These are phyloP conservation scores for Parasitella parasitica DNA, from an alignment of 371 early-diverging fungal species.

Conservation along the genomic window DNA sequence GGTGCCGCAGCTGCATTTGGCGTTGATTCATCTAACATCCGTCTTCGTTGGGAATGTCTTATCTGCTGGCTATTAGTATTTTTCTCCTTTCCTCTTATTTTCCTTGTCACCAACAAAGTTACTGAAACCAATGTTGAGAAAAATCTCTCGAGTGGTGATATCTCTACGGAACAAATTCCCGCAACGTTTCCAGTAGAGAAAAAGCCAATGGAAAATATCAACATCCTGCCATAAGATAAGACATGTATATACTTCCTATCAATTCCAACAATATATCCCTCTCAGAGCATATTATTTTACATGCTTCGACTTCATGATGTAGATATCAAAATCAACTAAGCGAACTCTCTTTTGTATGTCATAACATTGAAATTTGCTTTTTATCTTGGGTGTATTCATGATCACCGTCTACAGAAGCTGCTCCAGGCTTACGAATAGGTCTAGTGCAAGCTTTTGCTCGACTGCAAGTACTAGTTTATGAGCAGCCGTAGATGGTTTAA, in stretches of 20 bases:
- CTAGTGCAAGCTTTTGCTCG: slow-evolving; percentile 30
- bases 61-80: slow-evolving; percentile 37
- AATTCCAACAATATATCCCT: no score
- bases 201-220: not conserved
- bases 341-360: no score
- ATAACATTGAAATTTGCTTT: no score
- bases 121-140: slow-evolving; percentile 23
- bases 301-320: no score
- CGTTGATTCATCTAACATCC: slow-evolving; percentile 34
- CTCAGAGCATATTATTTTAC: no score
- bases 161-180: not conserved
- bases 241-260: no score
- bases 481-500: slow-evolving; percentile 34
- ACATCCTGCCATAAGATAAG: no score
- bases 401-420: not conserved
- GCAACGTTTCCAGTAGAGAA: not conserved
- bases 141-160: not conserved
- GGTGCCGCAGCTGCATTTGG: slow-evolving; percentile 41
- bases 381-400: slow-evolving; percentile 17
- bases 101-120: slow-evolving; percentile 28
- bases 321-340: no score
- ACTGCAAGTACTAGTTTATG: slow-evolving; percentile 42
- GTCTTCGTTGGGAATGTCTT: slow-evolving; percentile 37
- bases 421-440: slow-evolving; percentile 16
- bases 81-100: slow-evolving; percentile 38